Percentiles rank a stretch among this genome's conserved stretches.
These are phyloP conservation scores for Psilocybe cyanescens DNA, from an alignment of 768 basidiomycete genomes.

Conservation along the genomic window DNA sequence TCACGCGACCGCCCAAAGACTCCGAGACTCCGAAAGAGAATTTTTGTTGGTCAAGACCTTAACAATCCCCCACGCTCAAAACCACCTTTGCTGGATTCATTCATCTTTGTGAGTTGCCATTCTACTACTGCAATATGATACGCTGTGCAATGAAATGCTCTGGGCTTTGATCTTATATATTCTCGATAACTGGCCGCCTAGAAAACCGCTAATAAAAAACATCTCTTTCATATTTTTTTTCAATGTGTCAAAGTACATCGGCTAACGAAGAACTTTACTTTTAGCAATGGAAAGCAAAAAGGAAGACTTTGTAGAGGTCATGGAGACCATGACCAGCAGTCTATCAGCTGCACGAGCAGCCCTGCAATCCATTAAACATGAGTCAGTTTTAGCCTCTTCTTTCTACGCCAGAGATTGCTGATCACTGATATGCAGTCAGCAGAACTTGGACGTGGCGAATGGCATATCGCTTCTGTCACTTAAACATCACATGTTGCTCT, in stretches of 20 bases:
- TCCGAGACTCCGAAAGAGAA: neutral
- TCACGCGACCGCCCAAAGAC: neutral
- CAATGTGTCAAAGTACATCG: conserved; percentile 6
- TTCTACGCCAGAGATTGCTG: conserved; percentile 3
- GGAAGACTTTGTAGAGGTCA: conserved; percentile 31
- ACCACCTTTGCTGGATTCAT: neutral
- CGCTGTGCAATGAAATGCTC: conserved; percentile 54
- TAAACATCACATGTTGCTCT: conserved; percentile 83
- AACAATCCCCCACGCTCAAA: neutral
- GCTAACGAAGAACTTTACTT: conserved; percentile 9
- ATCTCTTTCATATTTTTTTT: conserved; percentile 19
- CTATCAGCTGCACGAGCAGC: conserved; percentile 63
- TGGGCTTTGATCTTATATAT: conserved; percentile 57
- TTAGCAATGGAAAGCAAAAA: conserved; percentile 24
- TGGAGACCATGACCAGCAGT: conserved; percentile 65
- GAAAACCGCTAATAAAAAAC: conserved; percentile 55
- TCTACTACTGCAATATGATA: neutral
- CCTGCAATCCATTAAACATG: conserved; percentile 56
- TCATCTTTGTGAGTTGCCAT: neutral
- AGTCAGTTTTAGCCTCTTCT: conserved; percentile 41
- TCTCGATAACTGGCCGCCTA: conserved; percentile 53
- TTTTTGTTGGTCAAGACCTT: neutral
- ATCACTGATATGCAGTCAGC: conserved; percentile 25
- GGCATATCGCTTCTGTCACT: conserved; percentile 92
- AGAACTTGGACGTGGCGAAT: conserved; percentile 55